Evolutionary conservation across 139 green algal genomes (phyloP).

Genomic region (Haematococcus lacustris): DNA sequence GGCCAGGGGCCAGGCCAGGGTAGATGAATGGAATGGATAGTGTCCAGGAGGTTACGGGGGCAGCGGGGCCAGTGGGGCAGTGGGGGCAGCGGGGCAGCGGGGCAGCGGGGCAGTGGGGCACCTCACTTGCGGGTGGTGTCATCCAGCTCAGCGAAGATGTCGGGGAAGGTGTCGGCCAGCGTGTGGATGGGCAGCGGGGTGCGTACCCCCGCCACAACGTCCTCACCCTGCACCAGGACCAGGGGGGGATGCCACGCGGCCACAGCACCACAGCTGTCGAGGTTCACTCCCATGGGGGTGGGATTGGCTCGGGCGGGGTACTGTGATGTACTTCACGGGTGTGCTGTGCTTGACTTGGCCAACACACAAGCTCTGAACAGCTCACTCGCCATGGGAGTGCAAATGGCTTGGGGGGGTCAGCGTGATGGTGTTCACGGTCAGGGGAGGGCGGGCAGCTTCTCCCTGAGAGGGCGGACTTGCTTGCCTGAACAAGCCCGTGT

Average conservation of each 20-base stretch:
- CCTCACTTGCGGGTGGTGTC: too few species aligned
- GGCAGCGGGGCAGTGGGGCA: too few species aligned
- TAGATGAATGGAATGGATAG: too few species aligned
- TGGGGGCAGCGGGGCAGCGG: too few species aligned
- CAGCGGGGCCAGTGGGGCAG: too few species aligned
- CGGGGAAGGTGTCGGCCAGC: constrained; percentile 31
- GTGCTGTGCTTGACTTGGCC: neutral
- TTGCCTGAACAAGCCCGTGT: neutral
- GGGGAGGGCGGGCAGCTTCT: neutral
- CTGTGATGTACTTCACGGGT: neutral
- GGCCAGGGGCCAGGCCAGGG: too few species aligned
- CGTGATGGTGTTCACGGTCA: neutral
- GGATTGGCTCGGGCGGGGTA: neutral
- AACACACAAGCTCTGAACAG: neutral
- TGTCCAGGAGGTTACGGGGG: too few species aligned
- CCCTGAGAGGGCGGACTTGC: neutral
- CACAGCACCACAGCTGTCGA: neutral
- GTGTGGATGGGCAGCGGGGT: constrained; percentile 67
- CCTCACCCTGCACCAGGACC: constrained; percentile 57
- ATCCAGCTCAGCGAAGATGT: neutral
- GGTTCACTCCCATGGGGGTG: neutral
- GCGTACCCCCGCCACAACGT: constrained; percentile 79
- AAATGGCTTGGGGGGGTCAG: neutral
- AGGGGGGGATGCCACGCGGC: neutral
- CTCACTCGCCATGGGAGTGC: neutral